These are phyloP conservation scores for Dioszegia aurantiaca DNA, from an alignment of 768 basidiomycete species.

Conservation along the genomic window DNA sequence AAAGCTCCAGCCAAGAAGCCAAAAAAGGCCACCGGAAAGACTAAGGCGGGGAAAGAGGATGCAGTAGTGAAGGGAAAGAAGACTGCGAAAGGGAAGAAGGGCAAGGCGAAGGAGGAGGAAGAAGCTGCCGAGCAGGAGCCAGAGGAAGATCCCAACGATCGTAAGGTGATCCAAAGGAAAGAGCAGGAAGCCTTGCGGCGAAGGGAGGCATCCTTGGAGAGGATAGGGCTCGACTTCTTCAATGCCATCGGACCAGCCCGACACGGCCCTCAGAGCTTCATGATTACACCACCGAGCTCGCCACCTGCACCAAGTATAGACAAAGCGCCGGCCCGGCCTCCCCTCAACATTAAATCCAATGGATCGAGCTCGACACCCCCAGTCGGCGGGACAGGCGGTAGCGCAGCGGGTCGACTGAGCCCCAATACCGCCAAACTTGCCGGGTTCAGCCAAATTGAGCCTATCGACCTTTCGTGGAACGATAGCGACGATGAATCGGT, in stretches of 20 bases:
- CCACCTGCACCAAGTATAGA: constrained; percentile 17
- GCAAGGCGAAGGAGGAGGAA: constrained; percentile 22
- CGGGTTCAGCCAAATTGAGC: constrained; percentile 45
- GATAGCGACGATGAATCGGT: constrained; percentile 15
- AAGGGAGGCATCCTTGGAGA: constrained; percentile 14
- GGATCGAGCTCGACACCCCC: background rate
- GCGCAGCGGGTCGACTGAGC: background rate
- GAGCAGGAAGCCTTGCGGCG: constrained; percentile 9
- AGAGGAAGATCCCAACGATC: constrained; percentile 10
- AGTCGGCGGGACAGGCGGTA: background rate
- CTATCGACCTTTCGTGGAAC: constrained; percentile 32
- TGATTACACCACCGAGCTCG: constrained; percentile 30
- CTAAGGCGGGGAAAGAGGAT: background rate
- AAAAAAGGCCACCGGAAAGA: constrained; percentile 8
- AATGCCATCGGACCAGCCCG: constrained; percentile 23
- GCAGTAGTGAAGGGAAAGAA: constrained; percentile 18
- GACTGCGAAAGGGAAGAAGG: constrained; percentile 19
- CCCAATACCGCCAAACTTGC: constrained; percentile 31
- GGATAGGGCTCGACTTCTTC: constrained; percentile 37
- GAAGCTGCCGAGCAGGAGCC: constrained; percentile 9
- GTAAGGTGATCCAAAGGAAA: constrained; percentile 7
- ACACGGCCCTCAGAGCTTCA: constrained; percentile 7
- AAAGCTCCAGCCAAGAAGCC: constrained; percentile 3
- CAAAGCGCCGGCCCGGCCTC: constrained; percentile 2
- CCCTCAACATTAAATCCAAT: constrained; percentile 15